phyloP scores from a whole-genome alignment of 2,329 filamentous ascomycete species.

The Cytospora chrysosperma region DNA sequence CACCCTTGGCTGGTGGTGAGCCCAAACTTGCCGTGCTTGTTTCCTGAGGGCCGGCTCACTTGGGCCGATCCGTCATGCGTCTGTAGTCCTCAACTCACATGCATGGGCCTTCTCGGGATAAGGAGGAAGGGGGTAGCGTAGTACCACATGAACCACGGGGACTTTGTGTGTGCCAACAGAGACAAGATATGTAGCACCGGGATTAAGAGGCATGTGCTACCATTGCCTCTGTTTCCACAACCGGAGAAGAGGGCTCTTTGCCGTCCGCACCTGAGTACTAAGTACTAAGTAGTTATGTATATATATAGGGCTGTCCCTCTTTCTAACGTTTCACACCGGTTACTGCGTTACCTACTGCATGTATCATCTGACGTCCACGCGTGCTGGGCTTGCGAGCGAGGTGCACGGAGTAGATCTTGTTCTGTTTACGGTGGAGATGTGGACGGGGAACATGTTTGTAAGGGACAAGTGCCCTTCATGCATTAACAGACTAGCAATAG shows the following conservation, averaged over 20 bases:
- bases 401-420: not conserved
- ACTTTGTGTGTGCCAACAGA: no score
- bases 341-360: not conserved
- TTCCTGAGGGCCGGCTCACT: no score
- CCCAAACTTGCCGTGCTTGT: no score
- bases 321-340: not conserved
- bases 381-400: not conserved
- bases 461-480: not conserved
- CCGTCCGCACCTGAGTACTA: no score
- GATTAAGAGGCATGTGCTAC: no score
- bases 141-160: not conserved
- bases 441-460: not conserved
- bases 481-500: not conserved
- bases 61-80: no score
- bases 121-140: no score
- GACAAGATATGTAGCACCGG: not conserved
- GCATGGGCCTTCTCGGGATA: not conserved
- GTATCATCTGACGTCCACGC: not conserved
- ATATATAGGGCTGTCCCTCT: not conserved
- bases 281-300: no score
- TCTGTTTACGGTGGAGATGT: not conserved
- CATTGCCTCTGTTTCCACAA: no score
- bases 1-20: no score
- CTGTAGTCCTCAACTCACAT: not conserved
- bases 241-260: no score